Evolutionary conservation across 257 asterid genomes (phyloP), one percentile per base, ranked within the genome.

Genomic region (Rubia yunnanensis): DNA sequence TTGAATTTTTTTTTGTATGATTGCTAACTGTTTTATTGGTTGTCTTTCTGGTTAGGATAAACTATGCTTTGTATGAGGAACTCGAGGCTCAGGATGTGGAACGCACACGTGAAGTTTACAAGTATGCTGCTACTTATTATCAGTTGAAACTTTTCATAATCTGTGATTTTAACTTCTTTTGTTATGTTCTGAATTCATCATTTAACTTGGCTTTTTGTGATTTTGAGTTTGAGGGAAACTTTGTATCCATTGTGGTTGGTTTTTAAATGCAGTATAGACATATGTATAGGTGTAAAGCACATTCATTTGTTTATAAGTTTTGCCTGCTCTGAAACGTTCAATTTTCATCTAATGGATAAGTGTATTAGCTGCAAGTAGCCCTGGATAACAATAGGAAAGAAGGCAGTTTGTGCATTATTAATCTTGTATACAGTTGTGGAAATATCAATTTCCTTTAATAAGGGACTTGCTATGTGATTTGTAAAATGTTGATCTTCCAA

Each of bases 101-200:
- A 35, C 95, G 96, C 2, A 83, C 99, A 14, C 83, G 97, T 80
- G 88, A 89, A n/a, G 84, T 92, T n/a, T 92, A 92, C 78, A 84
- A 73, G 98, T 86, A 84, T 72, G 85, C 63, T 60, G 15, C 46
- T 48, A 60, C 48, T 39, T 39, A 38, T 56, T 22, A 17, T 69
- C 59, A 7, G 55, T 24, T 54, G 60, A 11, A 61, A 66, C 73
- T 53, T 23, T 22, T 39, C 22, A 20, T n/a, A 15, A 22, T 41
- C n/a, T 41, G 4, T 41, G 5, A 14, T 41, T 41, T 41, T n/a
- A n/a, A n/a, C 4, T 44, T 17, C 17, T 39, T 14, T 15, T 50
- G 48, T n/a, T 23, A 6, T 41, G 4, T 63, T 20, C 31, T 39
- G 38, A 36, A 36, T 11, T 62, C 54, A 24, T 38, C 34, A 34